phyloP scores from a whole-genome alignment of 1,139 yeast species.

The Protomyces inundatus region DNA sequence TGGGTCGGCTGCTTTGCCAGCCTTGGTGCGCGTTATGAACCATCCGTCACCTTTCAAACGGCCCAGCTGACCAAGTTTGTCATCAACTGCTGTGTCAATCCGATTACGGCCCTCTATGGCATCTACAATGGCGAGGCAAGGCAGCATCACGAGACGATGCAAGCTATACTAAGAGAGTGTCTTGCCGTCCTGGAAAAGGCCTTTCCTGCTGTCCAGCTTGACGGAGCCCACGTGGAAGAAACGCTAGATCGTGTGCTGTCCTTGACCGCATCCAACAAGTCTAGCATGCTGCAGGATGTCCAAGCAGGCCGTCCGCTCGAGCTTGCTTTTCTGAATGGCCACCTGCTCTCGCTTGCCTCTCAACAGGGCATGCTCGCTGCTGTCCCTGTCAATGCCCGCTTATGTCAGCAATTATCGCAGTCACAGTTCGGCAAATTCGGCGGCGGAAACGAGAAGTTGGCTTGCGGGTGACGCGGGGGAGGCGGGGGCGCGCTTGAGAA shows the following conservation, averaged over 20 bases:
- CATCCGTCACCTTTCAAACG: neutral
- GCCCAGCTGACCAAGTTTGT: conserved; percentile 68
- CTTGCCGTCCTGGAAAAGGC: conserved; percentile 27
- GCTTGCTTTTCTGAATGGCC: conserved; percentile 74
- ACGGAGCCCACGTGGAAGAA: conserved; percentile 45
- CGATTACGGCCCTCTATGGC: conserved; percentile 62
- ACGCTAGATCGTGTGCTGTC: conserved; percentile 49
- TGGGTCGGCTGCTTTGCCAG: neutral
- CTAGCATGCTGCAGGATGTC: conserved; percentile 86
- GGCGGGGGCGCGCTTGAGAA: no score
- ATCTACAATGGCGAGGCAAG: conserved; percentile 57
- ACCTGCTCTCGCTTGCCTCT: conserved; percentile 52
- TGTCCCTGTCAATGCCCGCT: neutral
- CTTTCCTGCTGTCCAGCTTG: conserved; percentile 38
- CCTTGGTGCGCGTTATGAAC: neutral
- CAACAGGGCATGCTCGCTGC: neutral
- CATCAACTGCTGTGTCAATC: conserved; percentile 69
- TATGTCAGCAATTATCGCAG: neutral
- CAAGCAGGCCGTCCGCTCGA: conserved; percentile 60
- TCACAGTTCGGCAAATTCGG: neutral
- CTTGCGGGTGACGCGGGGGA: no score
- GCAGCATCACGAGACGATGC: conserved; percentile 33
- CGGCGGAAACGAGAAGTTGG: neutral
- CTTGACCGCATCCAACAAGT: conserved; percentile 54
- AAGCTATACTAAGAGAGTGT: conserved; percentile 32